phyloP scores from a whole-genome alignment of 192 early-diverging fungal species.

The Kappamyces sp. region DNA sequence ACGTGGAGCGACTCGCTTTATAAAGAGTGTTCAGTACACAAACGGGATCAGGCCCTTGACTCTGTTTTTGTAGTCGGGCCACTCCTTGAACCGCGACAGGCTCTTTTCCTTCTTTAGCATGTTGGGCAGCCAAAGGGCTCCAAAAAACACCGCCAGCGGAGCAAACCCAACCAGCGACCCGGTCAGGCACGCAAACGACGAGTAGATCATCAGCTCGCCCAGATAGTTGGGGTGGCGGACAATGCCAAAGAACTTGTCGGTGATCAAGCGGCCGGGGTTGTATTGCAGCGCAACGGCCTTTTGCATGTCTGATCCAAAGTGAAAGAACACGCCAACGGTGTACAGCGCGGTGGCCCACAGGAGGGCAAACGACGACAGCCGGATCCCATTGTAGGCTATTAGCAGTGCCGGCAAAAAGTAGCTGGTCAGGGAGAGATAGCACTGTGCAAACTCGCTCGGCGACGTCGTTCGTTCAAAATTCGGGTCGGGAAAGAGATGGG shows the following conservation, averaged over 20 bases:
- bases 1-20: too few species aligned
- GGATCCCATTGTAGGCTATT: neutral
- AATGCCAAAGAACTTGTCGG: neutral
- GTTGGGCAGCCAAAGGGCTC: neutral
- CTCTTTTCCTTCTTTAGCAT: slow-evolving; percentile 6
- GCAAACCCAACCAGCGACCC: neutral
- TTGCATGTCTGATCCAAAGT: slow-evolving; percentile 9
- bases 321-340: neutral
- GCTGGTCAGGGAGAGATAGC: neutral
- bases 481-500: neutral
- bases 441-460: neutral
- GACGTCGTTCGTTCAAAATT: slow-evolving; percentile 8
- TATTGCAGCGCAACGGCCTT: neutral
- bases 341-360: neutral
- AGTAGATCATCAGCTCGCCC: slow-evolving; percentile 10
- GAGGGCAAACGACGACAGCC: neutral
- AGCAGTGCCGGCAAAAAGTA: neutral
- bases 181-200: neutral
- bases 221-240: slow-evolving; percentile 7
- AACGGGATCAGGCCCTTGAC: too few species aligned
- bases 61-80: slow-evolving; percentile 6
- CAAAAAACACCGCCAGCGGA: neutral
- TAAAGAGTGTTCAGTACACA: too few species aligned
- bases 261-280: neutral
- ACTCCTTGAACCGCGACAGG: slow-evolving; percentile 11